Evolutionary conservation across 1,284 basidiomycete genomes (phyloP).

Genomic region (Phaffia rhodozyma): DNA sequence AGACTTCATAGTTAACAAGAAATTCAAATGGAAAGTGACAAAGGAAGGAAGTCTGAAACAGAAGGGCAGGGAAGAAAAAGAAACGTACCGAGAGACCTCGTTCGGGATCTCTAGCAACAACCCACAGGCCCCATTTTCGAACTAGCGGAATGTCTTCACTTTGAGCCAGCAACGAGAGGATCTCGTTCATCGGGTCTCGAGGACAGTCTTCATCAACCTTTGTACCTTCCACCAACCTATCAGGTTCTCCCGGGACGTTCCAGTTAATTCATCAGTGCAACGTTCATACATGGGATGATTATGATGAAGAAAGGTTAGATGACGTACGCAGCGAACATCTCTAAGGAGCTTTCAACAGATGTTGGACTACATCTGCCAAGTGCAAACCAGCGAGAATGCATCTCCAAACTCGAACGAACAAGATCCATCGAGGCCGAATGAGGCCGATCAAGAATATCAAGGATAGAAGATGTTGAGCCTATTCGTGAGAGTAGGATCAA

Average conservation of each 20-base stretch:
- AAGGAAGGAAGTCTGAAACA: slow-evolving; percentile 27
- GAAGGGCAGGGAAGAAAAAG: background rate
- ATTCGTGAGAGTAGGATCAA: slow-evolving; percentile 56
- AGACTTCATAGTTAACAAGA: slow-evolving; percentile 44
- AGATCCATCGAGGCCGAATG: background rate
- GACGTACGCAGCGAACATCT: slow-evolving; percentile 58
- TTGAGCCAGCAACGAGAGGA: slow-evolving; percentile 51
- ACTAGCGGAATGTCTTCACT: slow-evolving; percentile 51
- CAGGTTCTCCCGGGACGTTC: background rate
- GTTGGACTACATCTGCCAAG: background rate
- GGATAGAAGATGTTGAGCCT: slow-evolving; percentile 40
- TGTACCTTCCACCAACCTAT: slow-evolving; percentile 57
- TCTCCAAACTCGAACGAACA: background rate
- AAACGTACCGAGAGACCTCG: slow-evolving; percentile 54
- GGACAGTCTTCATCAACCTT: slow-evolving; percentile 51
- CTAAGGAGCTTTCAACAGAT: slow-evolving; percentile 39
- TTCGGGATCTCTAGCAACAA: slow-evolving; percentile 54
- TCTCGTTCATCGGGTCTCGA: slow-evolving; percentile 53
- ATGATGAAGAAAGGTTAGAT: background rate
- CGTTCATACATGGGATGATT: background rate
- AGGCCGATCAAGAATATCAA: slow-evolving; percentile 1
- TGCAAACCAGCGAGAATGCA: slow-evolving; percentile 11
- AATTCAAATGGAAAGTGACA: slow-evolving; percentile 41
- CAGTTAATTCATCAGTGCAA: background rate
- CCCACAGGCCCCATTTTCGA: slow-evolving; percentile 67